Conservation (phyloP, 257 asterid species). For the Nicotiana benthamiana region DNA sequence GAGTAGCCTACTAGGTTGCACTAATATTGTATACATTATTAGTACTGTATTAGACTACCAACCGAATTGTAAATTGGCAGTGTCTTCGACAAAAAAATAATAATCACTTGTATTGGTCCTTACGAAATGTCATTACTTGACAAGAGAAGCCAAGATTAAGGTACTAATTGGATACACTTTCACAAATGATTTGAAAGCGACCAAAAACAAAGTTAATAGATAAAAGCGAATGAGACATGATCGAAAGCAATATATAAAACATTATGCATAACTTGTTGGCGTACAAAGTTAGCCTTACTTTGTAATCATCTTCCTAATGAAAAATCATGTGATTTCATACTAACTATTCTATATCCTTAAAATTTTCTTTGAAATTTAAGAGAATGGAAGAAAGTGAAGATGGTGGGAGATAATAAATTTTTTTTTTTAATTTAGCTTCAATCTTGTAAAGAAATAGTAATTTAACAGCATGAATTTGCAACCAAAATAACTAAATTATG, state of each 20-base stretch:
- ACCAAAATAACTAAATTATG: not conserved
- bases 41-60: not conserved
- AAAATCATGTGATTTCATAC: not conserved
- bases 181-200: not conserved
- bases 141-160: not conserved
- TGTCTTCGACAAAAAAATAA: not conserved
- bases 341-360: not conserved
- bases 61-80: not conserved
- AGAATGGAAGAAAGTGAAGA: too few species aligned
- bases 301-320: not conserved
- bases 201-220: not conserved
- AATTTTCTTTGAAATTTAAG: too few species aligned
- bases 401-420: too few species aligned
- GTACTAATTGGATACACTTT: not conserved
- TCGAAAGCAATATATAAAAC: not conserved
- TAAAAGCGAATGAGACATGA: not conserved
- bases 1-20: too few species aligned
- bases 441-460: too few species aligned
- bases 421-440: too few species aligned
- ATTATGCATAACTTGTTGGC: too few species aligned
- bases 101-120: not conserved
- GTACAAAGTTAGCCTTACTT: not conserved
- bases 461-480: not conserved
- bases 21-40: too few species aligned
- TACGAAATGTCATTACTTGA: not conserved